Evolutionary conservation across 345 rosid species (phyloP).

Genomic region (Hibiscus mutabilis): DNA sequence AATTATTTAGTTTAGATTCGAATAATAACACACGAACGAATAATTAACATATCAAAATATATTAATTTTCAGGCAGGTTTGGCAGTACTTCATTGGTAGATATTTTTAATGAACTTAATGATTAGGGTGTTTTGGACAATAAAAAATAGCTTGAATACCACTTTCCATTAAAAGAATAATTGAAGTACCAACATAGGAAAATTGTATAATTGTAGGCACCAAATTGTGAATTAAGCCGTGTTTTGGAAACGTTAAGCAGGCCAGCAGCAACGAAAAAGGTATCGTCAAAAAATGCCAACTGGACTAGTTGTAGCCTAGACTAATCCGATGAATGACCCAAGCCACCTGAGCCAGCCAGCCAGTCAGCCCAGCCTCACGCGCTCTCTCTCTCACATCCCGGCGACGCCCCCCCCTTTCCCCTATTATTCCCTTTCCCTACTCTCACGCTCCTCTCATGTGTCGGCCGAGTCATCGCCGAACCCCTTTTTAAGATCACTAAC

Average conservation of each 20-base stretch:
- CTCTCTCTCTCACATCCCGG: constrained; percentile 28
- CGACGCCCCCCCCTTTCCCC: constrained; percentile 17
- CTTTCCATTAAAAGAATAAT: too few relatives aligned
- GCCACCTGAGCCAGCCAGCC: constrained; percentile 20
- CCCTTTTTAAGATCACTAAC: background rate
- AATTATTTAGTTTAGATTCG: too few relatives aligned
- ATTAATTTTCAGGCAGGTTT: too few relatives aligned
- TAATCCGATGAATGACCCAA: constrained; percentile 22
- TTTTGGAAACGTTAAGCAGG: background rate
- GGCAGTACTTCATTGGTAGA: too few relatives aligned
- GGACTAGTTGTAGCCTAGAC: constrained; percentile 29
- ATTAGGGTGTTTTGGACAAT: too few relatives aligned
- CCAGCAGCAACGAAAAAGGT: background rate
- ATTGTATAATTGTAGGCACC: too few relatives aligned
- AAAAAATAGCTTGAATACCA: too few relatives aligned
- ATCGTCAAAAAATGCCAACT: constrained; percentile 25
- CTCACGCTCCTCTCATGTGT: constrained; percentile 16
- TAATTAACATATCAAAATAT: too few relatives aligned
- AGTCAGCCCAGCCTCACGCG: constrained; percentile 16
- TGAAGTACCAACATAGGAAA: too few relatives aligned
- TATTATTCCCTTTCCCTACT: constrained; percentile 16
- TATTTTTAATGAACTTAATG: too few relatives aligned
- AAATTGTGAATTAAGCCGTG: too few relatives aligned
- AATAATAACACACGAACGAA: too few relatives aligned
- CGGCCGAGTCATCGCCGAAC: constrained; percentile 32